phyloP scores from a whole-genome alignment of 2,329 filamentous ascomycete species.

The Neofusicoccum parvum region DNA sequence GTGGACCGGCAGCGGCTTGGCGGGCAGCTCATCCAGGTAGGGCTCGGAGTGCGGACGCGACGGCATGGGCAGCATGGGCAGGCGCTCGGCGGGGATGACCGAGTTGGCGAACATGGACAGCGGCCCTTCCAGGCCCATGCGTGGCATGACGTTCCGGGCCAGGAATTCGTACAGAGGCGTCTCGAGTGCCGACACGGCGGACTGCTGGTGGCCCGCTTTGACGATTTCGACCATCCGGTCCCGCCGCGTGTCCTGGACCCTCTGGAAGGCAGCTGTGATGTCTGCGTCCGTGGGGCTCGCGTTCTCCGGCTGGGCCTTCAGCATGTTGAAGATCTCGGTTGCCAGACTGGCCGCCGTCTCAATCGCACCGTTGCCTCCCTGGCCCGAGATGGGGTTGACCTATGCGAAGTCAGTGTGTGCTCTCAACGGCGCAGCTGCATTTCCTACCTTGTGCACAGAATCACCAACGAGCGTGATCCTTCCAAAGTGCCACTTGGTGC shows the following conservation, averaged over 20 bases:
- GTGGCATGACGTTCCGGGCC: constrained; percentile 14
- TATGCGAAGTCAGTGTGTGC: background rate
- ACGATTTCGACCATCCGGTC: background rate
- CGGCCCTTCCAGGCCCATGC: background rate
- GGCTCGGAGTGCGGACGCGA: background rate
- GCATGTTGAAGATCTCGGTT: background rate
- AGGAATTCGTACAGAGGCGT: constrained; percentile 2
- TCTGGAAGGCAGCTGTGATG: background rate
- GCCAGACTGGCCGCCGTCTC: constrained; percentile 26
- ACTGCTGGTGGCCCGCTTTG: background rate
- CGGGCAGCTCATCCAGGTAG: background rate
- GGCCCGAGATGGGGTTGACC: constrained; percentile 26
- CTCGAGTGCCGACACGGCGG: background rate
- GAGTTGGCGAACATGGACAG: background rate
- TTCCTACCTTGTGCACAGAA: constrained; percentile 44
- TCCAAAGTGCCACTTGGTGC: constrained; percentile 42
- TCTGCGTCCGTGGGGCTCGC: background rate
- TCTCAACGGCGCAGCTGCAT: background rate
- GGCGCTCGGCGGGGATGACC: constrained; percentile 18
- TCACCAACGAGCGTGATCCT: constrained; percentile 46
- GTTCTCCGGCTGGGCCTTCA: background rate
- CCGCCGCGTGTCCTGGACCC: background rate
- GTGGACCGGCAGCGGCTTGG: background rate
- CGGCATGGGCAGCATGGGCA: constrained; percentile 21
- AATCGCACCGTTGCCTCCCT: constrained; percentile 27